A percentile compares a stretch with the other conserved stretches of the same genome.
Conservation (phyloP, 1,284 basidiomycete species). For the Polyporus tsugae region DNA sequence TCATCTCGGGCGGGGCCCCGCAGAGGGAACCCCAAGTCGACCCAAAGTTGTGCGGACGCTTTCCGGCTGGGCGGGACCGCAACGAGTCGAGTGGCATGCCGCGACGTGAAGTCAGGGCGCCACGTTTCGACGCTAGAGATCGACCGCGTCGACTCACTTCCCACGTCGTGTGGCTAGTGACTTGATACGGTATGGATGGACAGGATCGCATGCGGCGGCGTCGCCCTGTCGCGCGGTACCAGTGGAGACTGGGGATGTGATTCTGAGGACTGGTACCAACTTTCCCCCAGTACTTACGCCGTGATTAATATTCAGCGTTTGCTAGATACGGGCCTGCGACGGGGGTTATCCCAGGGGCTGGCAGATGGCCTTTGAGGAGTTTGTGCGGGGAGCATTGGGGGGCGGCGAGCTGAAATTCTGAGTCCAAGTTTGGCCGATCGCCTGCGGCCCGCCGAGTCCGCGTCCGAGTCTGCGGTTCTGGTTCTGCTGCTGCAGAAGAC, state of each 20-base stretch:
- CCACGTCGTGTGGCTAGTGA: not conserved
- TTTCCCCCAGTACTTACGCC: too few relatives aligned
- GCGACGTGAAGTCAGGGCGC: not conserved
- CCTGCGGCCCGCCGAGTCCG: not conserved
- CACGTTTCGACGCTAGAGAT: not conserved
- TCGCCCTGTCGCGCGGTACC: not conserved
- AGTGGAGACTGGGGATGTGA: constrained; percentile 2
- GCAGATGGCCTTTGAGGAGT: not conserved
- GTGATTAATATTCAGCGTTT: too few relatives aligned
- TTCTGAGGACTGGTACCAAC: not conserved
- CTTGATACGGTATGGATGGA: not conserved
- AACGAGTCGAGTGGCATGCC: not conserved
- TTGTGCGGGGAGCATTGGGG: constrained; percentile 2
- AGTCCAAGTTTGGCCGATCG: not conserved
- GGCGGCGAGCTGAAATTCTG: not conserved
- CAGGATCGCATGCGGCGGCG: not conserved
- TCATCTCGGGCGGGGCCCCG: not conserved
- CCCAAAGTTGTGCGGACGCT: not conserved
- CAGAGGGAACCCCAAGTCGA: not conserved
- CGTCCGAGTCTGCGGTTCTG: not conserved
- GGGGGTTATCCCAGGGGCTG: constrained; percentile 2
- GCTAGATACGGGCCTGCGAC: too few relatives aligned
- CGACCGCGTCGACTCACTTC: not conserved
- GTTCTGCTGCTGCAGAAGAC: not conserved
- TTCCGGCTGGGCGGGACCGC: not conserved